Base-by-base conservation (phyloP, 1,284 basidiomycete genomes). In the Coniferiporia sulphurascens region DNA sequence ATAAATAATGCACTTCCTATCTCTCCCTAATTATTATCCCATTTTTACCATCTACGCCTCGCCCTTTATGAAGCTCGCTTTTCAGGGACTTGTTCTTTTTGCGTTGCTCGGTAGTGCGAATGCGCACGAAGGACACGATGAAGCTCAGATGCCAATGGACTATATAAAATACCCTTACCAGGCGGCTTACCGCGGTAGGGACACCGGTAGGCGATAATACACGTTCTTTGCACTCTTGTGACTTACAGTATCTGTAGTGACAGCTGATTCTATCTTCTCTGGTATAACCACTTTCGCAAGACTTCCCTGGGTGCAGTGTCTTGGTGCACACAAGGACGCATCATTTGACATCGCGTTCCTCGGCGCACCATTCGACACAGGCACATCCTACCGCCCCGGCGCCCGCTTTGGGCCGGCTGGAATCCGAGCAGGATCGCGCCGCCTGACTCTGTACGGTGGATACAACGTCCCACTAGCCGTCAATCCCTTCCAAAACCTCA, bases 341-440 rank as follows among this genome's bases (percentile, higher is more conserved):
- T 66, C 76, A 1, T 86, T 89, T 65, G 89, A 91, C 70, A 86
- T 91, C 61, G 89, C 88, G 12, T 86, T 92, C 71, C 73, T 92
- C 55, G 90, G 89, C 38, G 86, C 88, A 50, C 90, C 89, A 1
- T 90, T 92, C 67, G 88, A 90, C 62, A 89, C 86, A 15, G 86
- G 80, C 1, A 89, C 86, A 5, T 86, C 85, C 52, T 91, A 89
- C 68, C 77, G 89, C 19, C 88, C 88, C 13, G 89, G 89, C 41
- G 89, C 89, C 45, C 82, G 89, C 7, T 91, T 91, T 66, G 89
- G 89, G 9, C 89, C 89, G 64, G 78, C 83, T 32, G 88, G 87
- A 9, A 91, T 91, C 66, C 83, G 88, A 48, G 81, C 84, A 55
- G 88, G 87, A 6, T 87, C 86, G 8, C 84, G 89, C 64, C 80